Conservation (phyloP, 257 asterid genomes). For the Przewalskia tangutica region DNA sequence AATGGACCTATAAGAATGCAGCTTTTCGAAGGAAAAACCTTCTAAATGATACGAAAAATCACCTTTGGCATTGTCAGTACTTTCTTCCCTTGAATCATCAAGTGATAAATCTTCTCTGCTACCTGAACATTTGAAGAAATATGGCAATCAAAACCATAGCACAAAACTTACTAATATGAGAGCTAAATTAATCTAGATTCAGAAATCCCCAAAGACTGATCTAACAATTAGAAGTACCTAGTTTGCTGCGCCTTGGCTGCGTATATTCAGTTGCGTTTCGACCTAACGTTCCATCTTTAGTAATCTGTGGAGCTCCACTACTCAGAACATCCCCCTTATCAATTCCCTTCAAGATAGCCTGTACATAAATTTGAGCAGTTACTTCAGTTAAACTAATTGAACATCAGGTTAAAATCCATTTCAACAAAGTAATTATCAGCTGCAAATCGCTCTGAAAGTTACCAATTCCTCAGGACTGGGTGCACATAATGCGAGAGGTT, state of each 20-base stretch:
- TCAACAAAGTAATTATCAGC: not conserved
- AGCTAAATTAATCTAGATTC: not conserved
- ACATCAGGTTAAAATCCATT: slow-evolving; percentile 4
- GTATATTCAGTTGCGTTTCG: slow-evolving; percentile 50
- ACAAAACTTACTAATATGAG: not conserved
- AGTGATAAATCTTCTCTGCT: slow-evolving; percentile 52
- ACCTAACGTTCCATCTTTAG: slow-evolving; percentile 62
- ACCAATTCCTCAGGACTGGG: slow-evolving; percentile 81
- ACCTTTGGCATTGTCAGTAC: slow-evolving; percentile 23
- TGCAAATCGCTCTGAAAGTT: slow-evolving; percentile 2
- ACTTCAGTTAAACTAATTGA: not conserved
- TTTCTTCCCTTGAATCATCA: slow-evolving; percentile 53
- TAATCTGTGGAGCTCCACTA: slow-evolving; percentile 79
- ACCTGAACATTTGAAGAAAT: slow-evolving; percentile 30
- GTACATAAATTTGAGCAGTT: slow-evolving; percentile 12
- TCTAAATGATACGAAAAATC: slow-evolving; percentile 29
- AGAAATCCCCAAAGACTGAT: not conserved
- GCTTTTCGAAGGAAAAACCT: slow-evolving; percentile 26
- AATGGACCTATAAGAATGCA: slow-evolving; percentile 21
- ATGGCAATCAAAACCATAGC: not conserved
- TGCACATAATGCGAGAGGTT: slow-evolving; percentile 64
- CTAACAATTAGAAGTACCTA: slow-evolving; percentile 31
- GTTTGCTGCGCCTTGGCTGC: slow-evolving; percentile 54
- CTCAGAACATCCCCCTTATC: slow-evolving; percentile 72
- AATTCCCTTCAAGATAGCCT: slow-evolving; percentile 79